Evolutionary conservation across 768 basidiomycete genomes (phyloP), one percentile per base, ranked within the genome.

Genomic region (Coprinellus micaceus): DNA sequence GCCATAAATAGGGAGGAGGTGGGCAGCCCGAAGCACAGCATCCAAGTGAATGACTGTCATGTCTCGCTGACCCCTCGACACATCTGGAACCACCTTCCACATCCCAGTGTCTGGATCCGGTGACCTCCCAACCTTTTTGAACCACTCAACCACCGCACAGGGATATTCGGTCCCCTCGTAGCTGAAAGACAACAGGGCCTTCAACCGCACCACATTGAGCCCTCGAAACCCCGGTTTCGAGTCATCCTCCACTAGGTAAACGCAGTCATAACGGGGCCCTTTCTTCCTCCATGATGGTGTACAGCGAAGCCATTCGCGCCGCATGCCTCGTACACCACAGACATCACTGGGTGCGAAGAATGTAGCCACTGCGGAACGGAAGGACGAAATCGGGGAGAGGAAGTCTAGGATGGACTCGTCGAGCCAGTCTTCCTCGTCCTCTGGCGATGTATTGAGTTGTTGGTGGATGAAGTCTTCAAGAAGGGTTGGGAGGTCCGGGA

Each of bases 61-160:
- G 15, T 58, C 46, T 0, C 52, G 63, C 37, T 55, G 11, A 37
- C 37, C 12, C 53, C 60, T 52, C 39, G 61, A 58, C 5, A 58
- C n/a, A n/a, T 71, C 67, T 15, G 69, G 73, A 36, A 60, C 52
- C 2, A 74, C 68, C n/a, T 60, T 60, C 71, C 71, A 74, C 69
- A 74, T 68, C 28, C 73, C 69, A 1, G 71, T 74, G 0, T 26
- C 64, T 47, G 28, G 33, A 51, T 62, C 60, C 0, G 70, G 73
- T 3, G 28, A 24, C 6, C 57, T 13, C 24, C 67, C 63, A 43
- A 50, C 47, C 25, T 24, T 54, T 40, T 49, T 51, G 53, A 69
- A 72, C 67, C 68, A 69, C 3, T 71, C 54, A 0, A 74, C 66
- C 3, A 72, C 56, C 0, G 68, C 71, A 59, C 72, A 75, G 0